Evolutionary conservation across 352 stramenopile genomes (phyloP), one percentile per base, ranked within the genome.

Genomic region (Pythium brachiatum): DNA sequence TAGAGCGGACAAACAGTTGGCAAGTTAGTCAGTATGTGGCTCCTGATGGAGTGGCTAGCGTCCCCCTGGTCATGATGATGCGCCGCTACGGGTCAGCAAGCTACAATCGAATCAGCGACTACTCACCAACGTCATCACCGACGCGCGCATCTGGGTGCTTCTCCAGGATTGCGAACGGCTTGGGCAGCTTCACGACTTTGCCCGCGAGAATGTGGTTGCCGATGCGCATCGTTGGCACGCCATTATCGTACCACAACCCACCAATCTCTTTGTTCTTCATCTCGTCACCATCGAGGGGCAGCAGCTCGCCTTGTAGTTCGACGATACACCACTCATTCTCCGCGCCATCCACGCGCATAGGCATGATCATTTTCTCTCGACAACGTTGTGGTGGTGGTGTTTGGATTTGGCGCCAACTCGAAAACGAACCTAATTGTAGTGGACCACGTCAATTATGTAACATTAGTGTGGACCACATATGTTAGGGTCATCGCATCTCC

Each of bases 141-240:
- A 29, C 20, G 3, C 44, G 11, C 27, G 60, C 52, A 11, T 13
- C 52, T 16, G 34, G 13, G 11, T 79, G 51, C 56, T 89, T 90
- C 41, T 84, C 70, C 63, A 95, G 66, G 26, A 95, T 83, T 15
- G 87, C 87, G 43, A 94, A 87, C 1, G 84, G 79, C 32, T 89
- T 92, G 55, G 76, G 63, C 47, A 95, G 71, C 62, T 81, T 85
- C 16, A 65, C 62, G 50, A 90, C 64, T 56, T 91, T 94, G 29
- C 87, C 87, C 18, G 77, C 43, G 29, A 95, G 73, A 27, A 94
- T 75, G 68, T 95, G 87, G 66, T 90, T 93, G 47, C 87, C 87
- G 50, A 95, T 90, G 34, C 84, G 81, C 62, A 95, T 66, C 59
- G 83, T 94, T 3, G 88, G 80, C 32, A 85, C 79, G 38, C 80